Evolutionary conservation across 768 basidiomycete genomes (phyloP), one percentile per base, ranked within the genome.

Genomic region (Russula dissimulans): DNA sequence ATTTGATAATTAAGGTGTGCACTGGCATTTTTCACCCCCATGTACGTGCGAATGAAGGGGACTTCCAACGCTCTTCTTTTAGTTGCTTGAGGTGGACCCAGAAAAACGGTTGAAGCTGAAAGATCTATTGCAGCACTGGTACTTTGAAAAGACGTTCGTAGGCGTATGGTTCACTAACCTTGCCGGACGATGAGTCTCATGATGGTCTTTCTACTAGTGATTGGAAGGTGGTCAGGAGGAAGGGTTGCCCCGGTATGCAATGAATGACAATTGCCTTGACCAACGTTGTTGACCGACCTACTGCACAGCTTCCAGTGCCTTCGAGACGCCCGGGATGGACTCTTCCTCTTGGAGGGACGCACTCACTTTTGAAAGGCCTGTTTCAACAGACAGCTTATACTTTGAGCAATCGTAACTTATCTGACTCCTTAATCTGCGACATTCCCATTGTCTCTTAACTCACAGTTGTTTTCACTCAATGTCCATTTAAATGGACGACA

Each of bases 41-140:
- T 8, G 10, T 3, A 18, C n/a, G 4, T 45, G 18, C 29, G 11
- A 17, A 41, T 34, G n/a, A n/a, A 5, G 9, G 18, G 17, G 14
- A 7, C 43, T 38, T 3, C 38, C 32, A 10, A 26, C 15, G 2
- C 34, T 31, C 17, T 26, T 26, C 18, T 41, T 22, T 9, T 15
- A 62, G 61, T n/a, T 62, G 8, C 61, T 62, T 31, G 50, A 54
- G 12, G 22, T 62, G 11, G 56, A 62, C 8, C 38, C 44, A 4
- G 22, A n/a, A 6, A 45, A 48, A 38, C 61, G 61, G 15, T 14
- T 62, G 22, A 57, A 17, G 22, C 10, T 62, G 17, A 57, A 5
- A 4, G 32, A 53, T 11, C 12, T 62, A 32, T 8, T 3, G 3
- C 2, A 8, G 17, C 61, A 53, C 41, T 45, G 38, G 6, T 62